A percentile compares a stretch with the other conserved stretches of the same genome.
These are phyloP conservation scores for Tilletia walkeri DNA, from an alignment of 1,284 basidiomycete species.

Conservation along the genomic window DNA sequence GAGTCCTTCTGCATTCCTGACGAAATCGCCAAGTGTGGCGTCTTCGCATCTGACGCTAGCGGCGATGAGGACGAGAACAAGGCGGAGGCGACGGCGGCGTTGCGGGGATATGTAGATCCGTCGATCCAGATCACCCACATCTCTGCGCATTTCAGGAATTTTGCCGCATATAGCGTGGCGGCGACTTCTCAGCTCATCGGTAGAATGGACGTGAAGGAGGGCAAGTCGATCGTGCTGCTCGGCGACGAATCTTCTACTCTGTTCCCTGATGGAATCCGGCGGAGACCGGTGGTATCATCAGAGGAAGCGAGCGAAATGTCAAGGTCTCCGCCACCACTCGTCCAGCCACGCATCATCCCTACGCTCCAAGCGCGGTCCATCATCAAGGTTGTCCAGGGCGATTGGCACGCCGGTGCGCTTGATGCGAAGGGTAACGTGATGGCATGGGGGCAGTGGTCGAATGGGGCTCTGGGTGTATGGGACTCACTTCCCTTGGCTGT, in stretches of 20 bases:
- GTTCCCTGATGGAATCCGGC: background rate
- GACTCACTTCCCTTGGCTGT: background rate
- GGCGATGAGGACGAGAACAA: background rate
- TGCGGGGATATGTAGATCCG: background rate
- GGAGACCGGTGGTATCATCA: background rate
- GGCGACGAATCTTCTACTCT: conserved; percentile 41
- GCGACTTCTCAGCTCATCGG: background rate
- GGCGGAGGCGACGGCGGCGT: conserved; percentile 1
- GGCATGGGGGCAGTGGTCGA: conserved; percentile 77
- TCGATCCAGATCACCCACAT: conserved; percentile 63
- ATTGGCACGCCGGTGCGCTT: conserved; percentile 83
- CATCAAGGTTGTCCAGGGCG: conserved; percentile 80
- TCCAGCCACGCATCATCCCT: conserved; percentile 65
- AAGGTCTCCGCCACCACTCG: conserved; percentile 11
- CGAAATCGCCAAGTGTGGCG: conserved; percentile 2
- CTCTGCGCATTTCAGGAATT: conserved; percentile 75
- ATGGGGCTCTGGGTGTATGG: conserved; percentile 79
- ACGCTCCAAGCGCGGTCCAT: conserved; percentile 70
- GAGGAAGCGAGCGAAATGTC: conserved; percentile 28
- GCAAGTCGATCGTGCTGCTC: conserved; percentile 34
- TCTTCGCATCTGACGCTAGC: background rate
- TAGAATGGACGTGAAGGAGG: background rate
- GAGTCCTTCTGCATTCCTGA: conserved; percentile 24
- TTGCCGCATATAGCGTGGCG: conserved; percentile 67
- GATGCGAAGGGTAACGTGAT: conserved; percentile 72